Evolutionary conservation across 192 early-diverging fungal genomes (phyloP).

Genomic region (Phycomyces blakesleeanus): DNA sequence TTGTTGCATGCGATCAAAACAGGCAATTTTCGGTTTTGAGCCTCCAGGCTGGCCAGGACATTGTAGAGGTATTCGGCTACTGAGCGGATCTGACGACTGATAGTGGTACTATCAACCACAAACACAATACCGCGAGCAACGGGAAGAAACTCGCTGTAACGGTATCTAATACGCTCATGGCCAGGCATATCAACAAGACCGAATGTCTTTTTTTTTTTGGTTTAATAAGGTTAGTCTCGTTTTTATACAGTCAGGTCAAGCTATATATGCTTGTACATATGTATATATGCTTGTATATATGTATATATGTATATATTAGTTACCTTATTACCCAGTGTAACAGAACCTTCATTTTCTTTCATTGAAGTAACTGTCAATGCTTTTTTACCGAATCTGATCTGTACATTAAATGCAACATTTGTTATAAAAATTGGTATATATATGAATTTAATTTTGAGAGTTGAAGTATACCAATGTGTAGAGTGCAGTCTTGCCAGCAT

Average conservation of each 20-base stretch:
- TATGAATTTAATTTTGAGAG: neutral
- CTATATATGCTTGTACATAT: too few species aligned
- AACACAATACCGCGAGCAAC: slow-evolving; percentile 70
- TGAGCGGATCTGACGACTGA: slow-evolving; percentile 46
- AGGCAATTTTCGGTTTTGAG: slow-evolving; percentile 55
- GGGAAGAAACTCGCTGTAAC: slow-evolving; percentile 64
- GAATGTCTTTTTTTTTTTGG: too few species aligned
- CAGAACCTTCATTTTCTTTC: slow-evolving; percentile 63
- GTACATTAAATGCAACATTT: slow-evolving; percentile 28
- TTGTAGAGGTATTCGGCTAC: slow-evolving; percentile 83
- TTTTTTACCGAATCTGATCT: slow-evolving; percentile 39
- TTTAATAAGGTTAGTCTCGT: too few species aligned
- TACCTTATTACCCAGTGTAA: slow-evolving; percentile 43
- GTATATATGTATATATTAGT: neutral
- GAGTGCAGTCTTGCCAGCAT: slow-evolving; percentile 35
- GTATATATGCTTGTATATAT: too few species aligned
- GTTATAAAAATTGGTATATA: neutral
- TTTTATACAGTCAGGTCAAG: too few species aligned
- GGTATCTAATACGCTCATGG: slow-evolving; percentile 78
- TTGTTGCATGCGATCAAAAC: slow-evolving; percentile 84
- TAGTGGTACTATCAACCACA: slow-evolving; percentile 70
- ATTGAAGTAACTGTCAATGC: slow-evolving; percentile 60
- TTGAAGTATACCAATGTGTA: slow-evolving; percentile 26
- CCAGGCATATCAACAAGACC: slow-evolving; percentile 84
- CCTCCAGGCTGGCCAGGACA: slow-evolving; percentile 61